Percentiles rank a stretch among this genome's conserved stretches.
phyloP scores from a whole-genome alignment of 257 asterid genomes.

The Solanum lignicaule region DNA sequence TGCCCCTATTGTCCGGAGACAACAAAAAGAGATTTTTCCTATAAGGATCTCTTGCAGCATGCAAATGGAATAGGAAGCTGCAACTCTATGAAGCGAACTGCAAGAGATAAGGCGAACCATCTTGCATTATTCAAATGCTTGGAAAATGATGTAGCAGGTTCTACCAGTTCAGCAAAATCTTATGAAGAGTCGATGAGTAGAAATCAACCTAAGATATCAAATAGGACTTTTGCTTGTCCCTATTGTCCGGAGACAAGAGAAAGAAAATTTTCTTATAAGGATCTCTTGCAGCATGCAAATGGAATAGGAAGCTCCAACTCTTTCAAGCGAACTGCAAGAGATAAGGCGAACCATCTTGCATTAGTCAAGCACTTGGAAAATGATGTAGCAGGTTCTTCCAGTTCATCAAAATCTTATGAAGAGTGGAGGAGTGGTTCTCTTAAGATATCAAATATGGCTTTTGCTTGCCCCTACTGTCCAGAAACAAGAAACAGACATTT shows the following conservation, averaged over 20 bases:
- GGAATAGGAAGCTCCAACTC: constrained; percentile 44
- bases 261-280: constrained; percentile 36
- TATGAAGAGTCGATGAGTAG: constrained; percentile 41
- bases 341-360: constrained; percentile 61
- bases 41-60: constrained; percentile 69
- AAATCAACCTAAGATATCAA: constrained; percentile 37
- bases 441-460: constrained; percentile 37
- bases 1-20: constrained; percentile 81
- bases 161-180: constrained; percentile 34
- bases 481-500: constrained; percentile 41
- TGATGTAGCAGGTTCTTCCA: constrained; percentile 23
- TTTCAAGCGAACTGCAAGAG: constrained; percentile 36
- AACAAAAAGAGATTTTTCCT: constrained; percentile 38
- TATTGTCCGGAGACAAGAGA: constrained; percentile 54
- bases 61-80: constrained; percentile 50
- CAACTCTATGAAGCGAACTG: constrained; percentile 45
- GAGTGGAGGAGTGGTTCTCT: constrained; percentile 49
- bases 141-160: constrained; percentile 31
- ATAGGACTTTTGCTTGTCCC: constrained; percentile 56
- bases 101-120: constrained; percentile 58
- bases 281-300: constrained; percentile 64
- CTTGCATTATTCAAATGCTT: constrained; percentile 62
- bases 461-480: constrained; percentile 72
- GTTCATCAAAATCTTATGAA: constrained; percentile 28
- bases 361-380: constrained; percentile 56